A percentile compares a stretch with the other conserved stretches of the same genome.
Conservation (phyloP, 768 basidiomycete species). For the Hydnum rufescens region DNA sequence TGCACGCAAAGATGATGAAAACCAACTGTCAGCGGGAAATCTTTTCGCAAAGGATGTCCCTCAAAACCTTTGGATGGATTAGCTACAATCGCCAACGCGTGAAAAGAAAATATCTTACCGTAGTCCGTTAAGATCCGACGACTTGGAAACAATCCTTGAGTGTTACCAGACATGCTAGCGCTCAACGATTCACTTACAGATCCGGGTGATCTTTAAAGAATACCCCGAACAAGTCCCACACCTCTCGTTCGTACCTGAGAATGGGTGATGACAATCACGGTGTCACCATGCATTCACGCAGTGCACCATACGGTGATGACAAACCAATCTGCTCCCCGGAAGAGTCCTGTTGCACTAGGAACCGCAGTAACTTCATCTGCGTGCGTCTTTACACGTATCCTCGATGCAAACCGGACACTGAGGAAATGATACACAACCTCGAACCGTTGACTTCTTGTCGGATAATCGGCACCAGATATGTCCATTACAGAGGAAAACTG, state of each 20-base stretch:
- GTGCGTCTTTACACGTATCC: constrained; percentile 94
- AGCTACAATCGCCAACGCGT: constrained; percentile 1
- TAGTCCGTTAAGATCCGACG: constrained; percentile 97
- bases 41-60: constrained; percentile 92
- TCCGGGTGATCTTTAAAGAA: constrained; percentile 96
- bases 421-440: constrained; percentile 94
- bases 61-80: constrained; percentile 49
- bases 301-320: constrained; percentile 11
- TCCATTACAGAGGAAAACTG: constrained; percentile 89
- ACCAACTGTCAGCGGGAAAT: constrained; percentile 88
- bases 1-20: background rate
- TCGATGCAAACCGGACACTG: constrained; percentile 53
- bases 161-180: background rate
- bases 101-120: constrained; percentile 26
- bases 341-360: constrained; percentile 60
- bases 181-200: constrained; percentile 37
- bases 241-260: constrained; percentile 82
- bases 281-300: background rate
- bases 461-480: constrained; percentile 89
- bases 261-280: background rate
- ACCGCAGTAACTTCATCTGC: constrained; percentile 84
- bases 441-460: constrained; percentile 80
- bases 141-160: constrained; percentile 22
- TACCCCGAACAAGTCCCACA: constrained; percentile 94
- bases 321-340: constrained; percentile 86